Conservation (phyloP, 1,284 basidiomycete species). For the Moesziomyces parantarcticus region DNA sequence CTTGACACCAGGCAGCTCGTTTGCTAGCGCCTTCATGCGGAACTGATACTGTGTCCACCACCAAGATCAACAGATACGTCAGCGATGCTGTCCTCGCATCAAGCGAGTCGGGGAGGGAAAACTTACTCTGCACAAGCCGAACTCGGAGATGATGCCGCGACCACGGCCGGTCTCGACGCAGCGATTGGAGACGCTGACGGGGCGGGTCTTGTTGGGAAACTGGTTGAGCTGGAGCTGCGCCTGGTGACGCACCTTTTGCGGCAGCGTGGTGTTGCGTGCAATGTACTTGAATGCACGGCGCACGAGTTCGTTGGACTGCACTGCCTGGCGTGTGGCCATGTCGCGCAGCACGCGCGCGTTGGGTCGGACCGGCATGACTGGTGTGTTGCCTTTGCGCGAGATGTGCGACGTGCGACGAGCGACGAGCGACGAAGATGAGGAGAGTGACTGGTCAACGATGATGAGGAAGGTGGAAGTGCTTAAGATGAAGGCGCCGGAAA, state of each 20-base stretch:
- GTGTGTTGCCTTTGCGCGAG: not conserved
- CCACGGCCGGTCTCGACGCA: conserved; percentile 86
- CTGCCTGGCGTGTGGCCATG: conserved; percentile 63
- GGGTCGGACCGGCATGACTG: conserved; percentile 53
- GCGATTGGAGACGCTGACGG: conserved; percentile 85
- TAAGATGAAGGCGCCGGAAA: not conserved
- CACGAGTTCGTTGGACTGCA: conserved; percentile 65
- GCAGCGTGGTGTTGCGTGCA: conserved; percentile 64
- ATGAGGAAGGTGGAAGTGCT: not conserved
- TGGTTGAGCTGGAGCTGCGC: conserved; percentile 94
- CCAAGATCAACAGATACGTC: not conserved
- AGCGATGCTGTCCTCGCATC: not conserved
- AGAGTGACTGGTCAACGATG: not conserved
- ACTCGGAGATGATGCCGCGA: conserved; percentile 86
- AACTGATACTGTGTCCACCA: conserved; percentile 79
- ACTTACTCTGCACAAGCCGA: conserved; percentile 85
- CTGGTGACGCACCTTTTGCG: conserved; percentile 82
- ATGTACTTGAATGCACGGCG: conserved; percentile 67
- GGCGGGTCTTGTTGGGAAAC: conserved; percentile 83
- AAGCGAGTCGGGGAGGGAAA: not conserved
- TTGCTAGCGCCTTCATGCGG: conserved; percentile 80
- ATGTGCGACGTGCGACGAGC: too few relatives aligned
- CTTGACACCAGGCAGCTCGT: conserved; percentile 83
- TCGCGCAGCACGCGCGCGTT: conserved; percentile 63
- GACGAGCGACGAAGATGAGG: not conserved